phyloP scores from a whole-genome alignment of 305 asterid genomes.

The Fraxinus platypoda region DNA sequence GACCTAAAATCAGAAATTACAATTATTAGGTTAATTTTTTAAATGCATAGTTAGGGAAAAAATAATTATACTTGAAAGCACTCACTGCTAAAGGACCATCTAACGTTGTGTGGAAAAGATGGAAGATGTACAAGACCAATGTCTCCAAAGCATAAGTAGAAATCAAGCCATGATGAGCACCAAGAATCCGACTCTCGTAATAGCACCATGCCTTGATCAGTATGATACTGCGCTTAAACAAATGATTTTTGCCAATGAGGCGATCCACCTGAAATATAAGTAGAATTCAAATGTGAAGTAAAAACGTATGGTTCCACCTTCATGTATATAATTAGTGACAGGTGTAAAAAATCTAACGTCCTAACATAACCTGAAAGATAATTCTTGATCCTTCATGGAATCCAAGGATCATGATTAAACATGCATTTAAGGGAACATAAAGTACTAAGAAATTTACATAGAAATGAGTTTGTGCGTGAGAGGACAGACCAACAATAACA shows the following conservation, averaged over 20 bases:
- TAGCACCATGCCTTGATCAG: conserved; percentile 89
- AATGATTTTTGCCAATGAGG: conserved; percentile 63
- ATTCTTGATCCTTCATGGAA: not conserved
- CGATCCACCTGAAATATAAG: conserved; percentile 71
- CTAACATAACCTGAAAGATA: not conserved
- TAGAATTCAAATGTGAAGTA: conserved; percentile 9
- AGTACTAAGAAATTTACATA: not conserved
- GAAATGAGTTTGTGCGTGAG: not conserved
- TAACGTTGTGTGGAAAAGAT: conserved; percentile 61
- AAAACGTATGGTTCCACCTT: conserved; percentile 6
- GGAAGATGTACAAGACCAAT: conserved; percentile 79
- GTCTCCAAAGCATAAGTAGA: conserved; percentile 93
- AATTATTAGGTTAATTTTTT: not conserved
- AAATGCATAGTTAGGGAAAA: conserved; percentile 16
- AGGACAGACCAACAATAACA: not conserved
- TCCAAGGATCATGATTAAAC: not conserved
- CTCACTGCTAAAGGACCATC: conserved; percentile 85
- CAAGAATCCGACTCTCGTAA: conserved; percentile 86
- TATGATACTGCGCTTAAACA: conserved; percentile 77
- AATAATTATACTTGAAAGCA: conserved; percentile 18
- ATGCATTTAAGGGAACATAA: not conserved
- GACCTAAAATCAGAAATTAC: conserved; percentile 47
- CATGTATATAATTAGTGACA: not conserved
- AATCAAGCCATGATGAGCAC: conserved; percentile 82
- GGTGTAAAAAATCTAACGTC: not conserved